A percentile compares a stretch with the other conserved stretches of the same genome.
These are phyloP conservation scores for Solioccasus polychromus DNA, from an alignment of 768 basidiomycete genomes.

Conservation along the genomic window DNA sequence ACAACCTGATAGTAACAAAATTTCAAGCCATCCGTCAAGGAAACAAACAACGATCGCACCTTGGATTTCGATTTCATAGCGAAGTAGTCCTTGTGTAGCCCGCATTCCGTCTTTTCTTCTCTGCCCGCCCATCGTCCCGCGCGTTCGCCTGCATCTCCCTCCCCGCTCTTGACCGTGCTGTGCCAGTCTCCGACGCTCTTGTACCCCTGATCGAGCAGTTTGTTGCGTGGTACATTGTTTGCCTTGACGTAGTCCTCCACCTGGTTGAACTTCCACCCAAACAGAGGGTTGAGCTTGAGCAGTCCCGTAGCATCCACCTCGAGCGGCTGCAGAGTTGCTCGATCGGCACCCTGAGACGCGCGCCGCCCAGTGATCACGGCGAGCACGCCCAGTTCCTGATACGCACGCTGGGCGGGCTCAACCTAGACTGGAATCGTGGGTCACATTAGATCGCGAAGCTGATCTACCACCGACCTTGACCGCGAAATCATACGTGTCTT, in stretches of 20 bases:
- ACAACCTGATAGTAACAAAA: neutral
- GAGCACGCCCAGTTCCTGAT: slow-evolving; percentile 71
- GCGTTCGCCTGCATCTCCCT: slow-evolving; percentile 72
- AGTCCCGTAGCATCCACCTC: slow-evolving; percentile 90
- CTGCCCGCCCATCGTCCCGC: slow-evolving; percentile 90
- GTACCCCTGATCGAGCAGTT: slow-evolving; percentile 86
- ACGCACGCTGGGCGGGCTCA: slow-evolving; percentile 89
- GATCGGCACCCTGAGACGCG: slow-evolving; percentile 89
- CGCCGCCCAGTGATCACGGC: slow-evolving; percentile 95
- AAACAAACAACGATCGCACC: slow-evolving; percentile 6
- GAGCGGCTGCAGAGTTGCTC: slow-evolving; percentile 76
- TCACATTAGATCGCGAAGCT: no score
- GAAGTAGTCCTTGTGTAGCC: slow-evolving; percentile 90
- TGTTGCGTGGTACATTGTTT: slow-evolving; percentile 85
- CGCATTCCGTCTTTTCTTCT: slow-evolving; percentile 89
- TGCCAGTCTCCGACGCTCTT: slow-evolving; percentile 98
- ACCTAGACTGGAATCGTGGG: slow-evolving; percentile 58
- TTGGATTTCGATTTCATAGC: slow-evolving; percentile 61
- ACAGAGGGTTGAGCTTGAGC: slow-evolving; percentile 92
- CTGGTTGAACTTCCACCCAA: slow-evolving; percentile 78
- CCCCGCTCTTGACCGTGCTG: slow-evolving; percentile 72
- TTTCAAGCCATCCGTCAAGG: neutral
- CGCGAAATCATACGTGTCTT: slow-evolving; percentile 82
- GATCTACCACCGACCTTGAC: slow-evolving; percentile 76
- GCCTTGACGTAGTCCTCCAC: slow-evolving; percentile 83